These are phyloP conservation scores for Tremellales sp. DNA, from an alignment of 1,284 basidiomycete genomes.

Conservation along the genomic window DNA sequence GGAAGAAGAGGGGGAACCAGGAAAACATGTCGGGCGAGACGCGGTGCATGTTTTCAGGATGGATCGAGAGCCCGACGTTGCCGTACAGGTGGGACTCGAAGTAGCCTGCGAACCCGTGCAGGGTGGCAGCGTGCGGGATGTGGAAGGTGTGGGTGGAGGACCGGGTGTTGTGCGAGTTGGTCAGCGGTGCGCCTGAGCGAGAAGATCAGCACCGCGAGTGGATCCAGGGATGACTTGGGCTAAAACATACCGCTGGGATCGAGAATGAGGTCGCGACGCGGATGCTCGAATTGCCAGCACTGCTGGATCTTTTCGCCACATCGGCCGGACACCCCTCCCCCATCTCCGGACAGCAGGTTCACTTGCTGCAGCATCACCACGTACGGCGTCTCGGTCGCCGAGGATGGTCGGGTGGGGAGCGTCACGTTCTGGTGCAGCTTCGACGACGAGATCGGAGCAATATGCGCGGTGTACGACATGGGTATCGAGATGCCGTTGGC, in stretches of 20 bases:
- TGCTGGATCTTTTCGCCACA: slow-evolving; percentile 85
- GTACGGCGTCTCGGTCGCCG: slow-evolving; percentile 86
- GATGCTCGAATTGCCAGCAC: slow-evolving; percentile 98
- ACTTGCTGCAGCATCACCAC: slow-evolving; percentile 97
- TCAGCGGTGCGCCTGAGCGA: slow-evolving; percentile 65
- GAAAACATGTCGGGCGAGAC: slow-evolving; percentile 93
- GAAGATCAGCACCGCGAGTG: not conserved
- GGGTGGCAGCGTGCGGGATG: slow-evolving; percentile 88
- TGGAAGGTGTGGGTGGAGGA: slow-evolving; percentile 78
- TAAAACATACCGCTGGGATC: slow-evolving; percentile 60
- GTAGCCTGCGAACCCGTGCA: slow-evolving; percentile 97
- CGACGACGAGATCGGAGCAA: slow-evolving; percentile 88
- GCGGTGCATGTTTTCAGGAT: slow-evolving; percentile 77
- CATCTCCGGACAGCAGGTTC: slow-evolving; percentile 76
- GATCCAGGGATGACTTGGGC: not conserved
- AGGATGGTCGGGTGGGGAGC: slow-evolving; percentile 50
- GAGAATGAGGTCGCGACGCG: slow-evolving; percentile 69
- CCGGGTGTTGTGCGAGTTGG: slow-evolving; percentile 83
- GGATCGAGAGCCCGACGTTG: slow-evolving; percentile 85
- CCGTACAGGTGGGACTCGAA: slow-evolving; percentile 93
- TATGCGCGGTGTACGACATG: slow-evolving; percentile 87
- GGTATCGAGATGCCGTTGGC: slow-evolving; percentile 84
- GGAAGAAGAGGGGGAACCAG: slow-evolving; percentile 99
- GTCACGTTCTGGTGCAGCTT: slow-evolving; percentile 79
- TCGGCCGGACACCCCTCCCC: slow-evolving; percentile 53